Evolutionary conservation across 2,329 filamentous ascomycete genomes (phyloP).

Genomic region (Thelonectria discophora): DNA sequence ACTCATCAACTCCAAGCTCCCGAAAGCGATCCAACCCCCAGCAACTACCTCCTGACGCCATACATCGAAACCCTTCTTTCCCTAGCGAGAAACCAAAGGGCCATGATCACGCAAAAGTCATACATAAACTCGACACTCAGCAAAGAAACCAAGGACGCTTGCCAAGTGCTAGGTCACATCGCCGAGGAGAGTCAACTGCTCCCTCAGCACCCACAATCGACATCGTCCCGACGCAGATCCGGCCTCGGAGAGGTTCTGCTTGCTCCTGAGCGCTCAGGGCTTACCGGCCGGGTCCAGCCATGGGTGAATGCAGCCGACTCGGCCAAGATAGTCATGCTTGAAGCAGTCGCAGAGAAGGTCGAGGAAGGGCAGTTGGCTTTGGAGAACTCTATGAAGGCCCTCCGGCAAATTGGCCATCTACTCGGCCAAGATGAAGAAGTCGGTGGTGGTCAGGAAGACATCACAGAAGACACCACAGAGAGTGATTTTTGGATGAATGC

Average conservation of each 20-base stretch:
- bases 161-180: conserved; percentile 61
- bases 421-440: conserved; percentile 50
- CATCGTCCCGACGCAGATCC: conserved; percentile 46
- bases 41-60: conserved; percentile 60
- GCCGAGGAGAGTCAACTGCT: conserved; percentile 71
- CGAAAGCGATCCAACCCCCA: conserved; percentile 34
- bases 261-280: conserved; percentile 49
- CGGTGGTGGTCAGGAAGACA: conserved; percentile 35
- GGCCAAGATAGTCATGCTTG: conserved; percentile 66
- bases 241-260: conserved; percentile 57
- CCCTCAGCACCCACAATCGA: conserved; percentile 58
- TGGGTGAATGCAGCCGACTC: conserved; percentile 70
- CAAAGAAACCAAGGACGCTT: conserved; percentile 60
- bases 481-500: conserved; percentile 49
- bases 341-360: conserved; percentile 66
- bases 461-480: conserved; percentile 37
- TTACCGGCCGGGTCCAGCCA: conserved; percentile 57
- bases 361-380: conserved; percentile 66
- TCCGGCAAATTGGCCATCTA: conserved; percentile 61
- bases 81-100: conserved; percentile 65
- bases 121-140: conserved; percentile 61
- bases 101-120: conserved; percentile 65
- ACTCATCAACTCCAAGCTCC: conserved; percentile 16
- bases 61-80: conserved; percentile 64
- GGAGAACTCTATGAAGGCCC: conserved; percentile 58